These are phyloP conservation scores for Apiotrichum veenhuisii DNA, from an alignment of 1,284 basidiomycete genomes.

Conservation along the genomic window DNA sequence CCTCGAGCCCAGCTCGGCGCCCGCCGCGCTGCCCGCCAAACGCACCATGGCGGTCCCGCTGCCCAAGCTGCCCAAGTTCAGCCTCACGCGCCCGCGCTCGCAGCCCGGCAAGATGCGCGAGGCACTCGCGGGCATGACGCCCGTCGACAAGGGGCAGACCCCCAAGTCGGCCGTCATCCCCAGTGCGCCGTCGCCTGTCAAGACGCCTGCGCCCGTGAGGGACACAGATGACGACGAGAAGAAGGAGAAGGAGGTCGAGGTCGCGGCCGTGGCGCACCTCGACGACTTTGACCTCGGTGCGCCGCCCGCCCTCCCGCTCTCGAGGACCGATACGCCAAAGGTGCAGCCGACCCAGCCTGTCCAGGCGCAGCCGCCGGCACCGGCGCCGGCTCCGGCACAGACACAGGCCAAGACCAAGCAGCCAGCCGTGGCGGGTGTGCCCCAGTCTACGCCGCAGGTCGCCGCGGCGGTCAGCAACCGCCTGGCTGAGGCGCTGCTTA, in stretches of 20 bases:
- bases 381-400: too few relatives aligned
- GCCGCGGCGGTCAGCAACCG: constrained; percentile 4
- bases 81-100: constrained; percentile 22
- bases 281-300: not conserved
- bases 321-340: too few relatives aligned
- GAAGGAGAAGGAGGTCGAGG: not conserved
- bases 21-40: constrained; percentile 2
- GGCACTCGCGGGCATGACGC: not conserved
- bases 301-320: not conserved
- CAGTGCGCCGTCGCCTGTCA: not conserved
- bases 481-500: constrained; percentile 26
- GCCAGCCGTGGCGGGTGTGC: too few relatives aligned
- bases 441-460: not conserved
- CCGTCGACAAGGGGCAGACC: not conserved
- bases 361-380: too few relatives aligned
- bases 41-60: constrained; percentile 3
- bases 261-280: not conserved
- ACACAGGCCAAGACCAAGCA: too few relatives aligned
- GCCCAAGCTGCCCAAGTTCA: constrained; percentile 32
- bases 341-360: too few relatives aligned
- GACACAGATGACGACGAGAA: too few relatives aligned
- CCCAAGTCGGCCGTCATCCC: not conserved
- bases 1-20: constrained; percentile 12
- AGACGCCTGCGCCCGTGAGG: too few relatives aligned
- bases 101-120: constrained; percentile 20